These are phyloP conservation scores for Beta vulgaris DNA, from an alignment of 148 eudicot genomes.

Conservation along the genomic window DNA sequence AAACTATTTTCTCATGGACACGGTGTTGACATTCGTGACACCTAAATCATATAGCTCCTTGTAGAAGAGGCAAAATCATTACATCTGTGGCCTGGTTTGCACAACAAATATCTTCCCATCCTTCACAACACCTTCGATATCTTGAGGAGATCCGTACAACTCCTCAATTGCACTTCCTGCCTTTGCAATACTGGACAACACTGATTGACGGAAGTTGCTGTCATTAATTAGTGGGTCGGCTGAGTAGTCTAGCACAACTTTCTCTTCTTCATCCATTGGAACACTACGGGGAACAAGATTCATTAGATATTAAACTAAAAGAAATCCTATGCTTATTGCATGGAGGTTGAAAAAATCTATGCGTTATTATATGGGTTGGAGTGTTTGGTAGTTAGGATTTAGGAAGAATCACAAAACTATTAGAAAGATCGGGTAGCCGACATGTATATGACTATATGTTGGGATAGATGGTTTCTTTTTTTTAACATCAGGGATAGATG, in stretches of 20 bases:
- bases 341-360: too few species aligned
- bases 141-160: constrained; percentile 91
- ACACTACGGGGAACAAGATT: constrained; percentile 50
- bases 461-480: too few species aligned
- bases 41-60: not conserved
- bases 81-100: constrained; percentile 98
- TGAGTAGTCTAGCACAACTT: constrained; percentile 80
- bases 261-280: constrained; percentile 94
- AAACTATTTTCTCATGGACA: not conserved
- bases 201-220: constrained; percentile 52
- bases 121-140: constrained; percentile 93
- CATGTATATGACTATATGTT: too few species aligned
- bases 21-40: not conserved
- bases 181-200: constrained; percentile 72
- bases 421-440: too few species aligned
- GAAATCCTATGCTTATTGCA: too few species aligned
- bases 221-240: constrained; percentile 66
- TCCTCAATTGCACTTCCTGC: constrained; percentile 85
- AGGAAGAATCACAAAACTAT: too few species aligned
- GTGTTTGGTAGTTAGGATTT: too few species aligned
- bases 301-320: not conserved
- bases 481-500: too few species aligned
- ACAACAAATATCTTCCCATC: constrained; percentile 90
- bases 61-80: constrained; percentile 7
- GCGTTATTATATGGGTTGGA: too few species aligned